These are phyloP conservation scores for Trypanosoma boissoni DNA, from an alignment of 208 protist genomes.

Conservation along the genomic window DNA sequence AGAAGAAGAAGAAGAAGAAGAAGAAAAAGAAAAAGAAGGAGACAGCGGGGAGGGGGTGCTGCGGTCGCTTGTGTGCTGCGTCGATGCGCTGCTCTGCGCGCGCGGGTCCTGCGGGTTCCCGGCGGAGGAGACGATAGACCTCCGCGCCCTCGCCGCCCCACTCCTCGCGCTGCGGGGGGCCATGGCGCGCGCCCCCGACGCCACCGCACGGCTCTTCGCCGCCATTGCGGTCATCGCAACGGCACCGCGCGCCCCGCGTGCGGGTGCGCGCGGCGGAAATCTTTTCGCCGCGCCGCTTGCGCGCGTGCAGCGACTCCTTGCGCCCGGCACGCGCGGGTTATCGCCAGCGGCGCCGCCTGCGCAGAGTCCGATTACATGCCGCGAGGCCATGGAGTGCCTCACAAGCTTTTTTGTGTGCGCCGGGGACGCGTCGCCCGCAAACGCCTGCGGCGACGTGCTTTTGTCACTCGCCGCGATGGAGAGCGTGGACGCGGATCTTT, in stretches of 20 bases:
- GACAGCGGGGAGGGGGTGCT: not conserved
- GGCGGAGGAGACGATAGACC: slow-evolving; percentile 25
- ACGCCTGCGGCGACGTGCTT: slow-evolving; percentile 41
- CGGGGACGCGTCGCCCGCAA: slow-evolving; percentile 13
- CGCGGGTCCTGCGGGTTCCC: slow-evolving; percentile 25
- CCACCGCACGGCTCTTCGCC: slow-evolving; percentile 5
- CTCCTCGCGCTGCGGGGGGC: slow-evolving; percentile 17
- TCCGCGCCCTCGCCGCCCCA: slow-evolving; percentile 7
- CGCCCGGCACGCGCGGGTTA: not conserved
- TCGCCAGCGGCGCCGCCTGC: not conserved
- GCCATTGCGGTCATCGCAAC: slow-evolving; percentile 11
- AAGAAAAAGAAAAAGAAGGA: too few species aligned
- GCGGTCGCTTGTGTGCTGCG: slow-evolving; percentile 13
- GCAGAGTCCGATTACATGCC: slow-evolving; percentile 20
- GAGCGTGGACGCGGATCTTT: slow-evolving; percentile 24
- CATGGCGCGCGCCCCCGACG: slow-evolving; percentile 5
- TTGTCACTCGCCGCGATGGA: slow-evolving; percentile 31
- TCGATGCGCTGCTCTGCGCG: slow-evolving; percentile 14
- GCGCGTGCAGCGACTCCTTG: slow-evolving; percentile 18
- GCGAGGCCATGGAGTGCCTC: slow-evolving; percentile 36
- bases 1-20: too few species aligned
- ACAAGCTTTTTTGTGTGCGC: slow-evolving; percentile 50
- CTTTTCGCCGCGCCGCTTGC: slow-evolving; percentile 14
- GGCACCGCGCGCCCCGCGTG: not conserved
- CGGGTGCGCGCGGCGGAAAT: slow-evolving; percentile 3